A percentile compares a stretch with the other conserved stretches of the same genome.
Conservation (phyloP, 345 rosid genomes). For the Sisymbrium altissimum region DNA sequence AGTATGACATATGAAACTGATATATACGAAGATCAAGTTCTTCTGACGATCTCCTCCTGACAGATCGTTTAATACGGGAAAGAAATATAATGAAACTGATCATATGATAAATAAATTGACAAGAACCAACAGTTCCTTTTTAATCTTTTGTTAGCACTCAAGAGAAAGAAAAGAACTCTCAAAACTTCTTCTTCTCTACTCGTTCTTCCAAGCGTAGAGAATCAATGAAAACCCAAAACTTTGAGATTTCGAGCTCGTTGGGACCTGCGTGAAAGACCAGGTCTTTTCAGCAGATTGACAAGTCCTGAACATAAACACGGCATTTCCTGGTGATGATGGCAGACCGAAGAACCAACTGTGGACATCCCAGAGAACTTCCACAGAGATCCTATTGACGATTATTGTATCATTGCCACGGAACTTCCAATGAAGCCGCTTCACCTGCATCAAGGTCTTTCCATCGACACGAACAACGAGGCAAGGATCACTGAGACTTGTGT, state of each 20-base stretch:
- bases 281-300: conserved; percentile 66
- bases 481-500: conserved; percentile 50
- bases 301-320: conserved; percentile 92
- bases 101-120: conserved; percentile 14
- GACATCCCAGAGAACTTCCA: conserved; percentile 94
- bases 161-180: conserved; percentile 17
- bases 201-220: conserved; percentile 92
- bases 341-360: conserved; percentile 84
- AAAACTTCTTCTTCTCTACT: conserved; percentile 46
- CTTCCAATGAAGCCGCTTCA: conserved; percentile 79
- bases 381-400: conserved; percentile 64
- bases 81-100: conserved; percentile 8
- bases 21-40: conserved; percentile 12
- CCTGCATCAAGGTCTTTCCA: conserved; percentile 74
- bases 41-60: neutral
- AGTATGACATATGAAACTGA: neutral
- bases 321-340: conserved; percentile 60
- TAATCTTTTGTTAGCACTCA: conserved; percentile 17
- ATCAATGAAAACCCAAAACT: conserved; percentile 71
- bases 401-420: conserved; percentile 82
- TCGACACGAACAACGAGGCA: conserved; percentile 70
- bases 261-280: conserved; percentile 51
- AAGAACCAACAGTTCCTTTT: conserved; percentile 41
- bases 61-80: no score
- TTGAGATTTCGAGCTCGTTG: conserved; percentile 58